Evolutionary conservation across 2,329 filamentous ascomycete species (phyloP).

Genomic region (Fusarium chuoi): DNA sequence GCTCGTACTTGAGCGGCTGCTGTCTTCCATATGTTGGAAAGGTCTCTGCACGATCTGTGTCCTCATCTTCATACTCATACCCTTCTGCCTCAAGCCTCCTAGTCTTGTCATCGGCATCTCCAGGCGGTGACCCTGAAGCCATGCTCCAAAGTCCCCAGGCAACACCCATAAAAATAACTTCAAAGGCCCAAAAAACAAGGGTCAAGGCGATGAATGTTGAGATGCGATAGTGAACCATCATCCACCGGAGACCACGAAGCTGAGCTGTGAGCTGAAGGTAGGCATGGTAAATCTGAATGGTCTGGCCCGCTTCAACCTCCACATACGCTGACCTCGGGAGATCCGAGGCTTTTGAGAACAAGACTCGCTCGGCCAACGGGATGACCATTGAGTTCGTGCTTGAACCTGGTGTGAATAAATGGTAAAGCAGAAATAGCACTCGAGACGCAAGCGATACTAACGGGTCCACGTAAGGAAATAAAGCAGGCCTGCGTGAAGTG

Average conservation of each 20-base stretch:
- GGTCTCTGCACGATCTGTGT: slow-evolving; percentile 56
- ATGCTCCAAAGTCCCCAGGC: slow-evolving; percentile 70
- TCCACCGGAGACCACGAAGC: slow-evolving; percentile 79
- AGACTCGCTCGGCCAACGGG: slow-evolving; percentile 77
- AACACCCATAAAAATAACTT: slow-evolving; percentile 72
- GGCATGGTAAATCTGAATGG: slow-evolving; percentile 80
- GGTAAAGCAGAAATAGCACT: slow-evolving; percentile 72
- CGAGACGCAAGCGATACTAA: slow-evolving; percentile 71
- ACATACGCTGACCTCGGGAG: slow-evolving; percentile 61
- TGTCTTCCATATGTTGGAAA: slow-evolving; percentile 57
- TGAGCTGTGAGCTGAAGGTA: slow-evolving; percentile 76
- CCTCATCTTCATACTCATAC: slow-evolving; percentile 45
- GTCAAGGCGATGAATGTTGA: slow-evolving; percentile 76
- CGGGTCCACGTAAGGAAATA: slow-evolving; percentile 82
- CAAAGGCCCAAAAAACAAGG: slow-evolving; percentile 78
- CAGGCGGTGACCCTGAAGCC: slow-evolving; percentile 42
- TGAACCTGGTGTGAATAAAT: slow-evolving; percentile 71
- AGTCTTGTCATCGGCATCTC: slow-evolving; percentile 7
- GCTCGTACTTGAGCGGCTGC: slow-evolving; percentile 54
- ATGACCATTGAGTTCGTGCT: slow-evolving; percentile 74
- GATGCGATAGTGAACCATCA: slow-evolving; percentile 87
- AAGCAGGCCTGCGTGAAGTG: slow-evolving; percentile 76
- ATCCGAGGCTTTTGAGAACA: slow-evolving; percentile 62
- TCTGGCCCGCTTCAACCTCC: slow-evolving; percentile 75
- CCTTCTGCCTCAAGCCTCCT: slow-evolving; percentile 21